Conservation (phyloP, 1,284 basidiomycete species). For the Grifola frondosa region DNA sequence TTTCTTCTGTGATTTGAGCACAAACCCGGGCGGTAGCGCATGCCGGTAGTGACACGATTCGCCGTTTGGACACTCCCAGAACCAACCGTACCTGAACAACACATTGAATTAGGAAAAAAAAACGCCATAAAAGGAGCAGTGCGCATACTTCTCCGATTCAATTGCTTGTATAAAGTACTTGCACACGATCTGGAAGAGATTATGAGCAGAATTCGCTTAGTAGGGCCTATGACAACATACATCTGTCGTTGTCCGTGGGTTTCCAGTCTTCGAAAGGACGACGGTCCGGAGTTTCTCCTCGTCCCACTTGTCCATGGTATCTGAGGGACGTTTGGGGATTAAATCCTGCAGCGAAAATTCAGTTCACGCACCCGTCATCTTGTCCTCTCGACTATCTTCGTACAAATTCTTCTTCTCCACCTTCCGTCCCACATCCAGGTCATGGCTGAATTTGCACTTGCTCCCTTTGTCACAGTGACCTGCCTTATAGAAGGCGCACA, state of each 20-base stretch:
- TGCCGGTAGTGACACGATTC: slow-evolving; percentile 94
- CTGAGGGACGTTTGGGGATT: slow-evolving; percentile 38
- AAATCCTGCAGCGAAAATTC: slow-evolving; percentile 8
- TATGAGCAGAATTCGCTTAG: slow-evolving; percentile 1
- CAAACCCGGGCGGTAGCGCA: slow-evolving; percentile 93
- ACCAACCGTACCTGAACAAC: slow-evolving; percentile 78
- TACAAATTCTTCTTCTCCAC: slow-evolving; percentile 97
- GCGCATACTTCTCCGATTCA: slow-evolving; percentile 78
- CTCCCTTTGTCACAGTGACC: slow-evolving; percentile 87
- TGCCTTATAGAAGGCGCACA: slow-evolving; percentile 88
- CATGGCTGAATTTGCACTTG: slow-evolving; percentile 97
- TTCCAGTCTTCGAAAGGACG: slow-evolving; percentile 86
- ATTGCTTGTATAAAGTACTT: slow-evolving; percentile 97
- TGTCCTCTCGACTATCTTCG: slow-evolving; percentile 83
- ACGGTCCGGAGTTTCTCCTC: slow-evolving; percentile 89
- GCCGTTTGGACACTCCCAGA: slow-evolving; percentile 88
- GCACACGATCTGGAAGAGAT: slow-evolving; percentile 80
- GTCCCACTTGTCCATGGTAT: slow-evolving; percentile 99
- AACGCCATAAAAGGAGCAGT: background rate
- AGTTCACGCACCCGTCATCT: slow-evolving; percentile 61
- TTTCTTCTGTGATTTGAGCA: slow-evolving; percentile 90
- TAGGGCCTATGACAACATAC: slow-evolving; percentile 43
- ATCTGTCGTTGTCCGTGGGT: slow-evolving; percentile 91
- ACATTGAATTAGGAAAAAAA: slow-evolving; percentile 1
- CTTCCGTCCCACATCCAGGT: slow-evolving; percentile 85